Evolutionary conservation across 306 rosid genomes (phyloP).

Genomic region (Medicago truncatula): DNA sequence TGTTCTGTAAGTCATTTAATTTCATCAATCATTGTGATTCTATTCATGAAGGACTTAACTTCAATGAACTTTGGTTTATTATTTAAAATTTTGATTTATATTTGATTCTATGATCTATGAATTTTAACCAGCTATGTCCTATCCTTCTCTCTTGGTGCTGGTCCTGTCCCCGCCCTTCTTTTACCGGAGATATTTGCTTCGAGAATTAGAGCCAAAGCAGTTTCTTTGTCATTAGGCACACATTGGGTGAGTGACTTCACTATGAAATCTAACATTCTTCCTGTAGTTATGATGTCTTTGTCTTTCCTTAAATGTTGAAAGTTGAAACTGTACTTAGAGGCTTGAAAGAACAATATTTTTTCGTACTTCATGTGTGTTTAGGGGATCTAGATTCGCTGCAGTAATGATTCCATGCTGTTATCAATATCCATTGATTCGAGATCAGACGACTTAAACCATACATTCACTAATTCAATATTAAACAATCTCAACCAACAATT

Average conservation of each 20-base stretch:
- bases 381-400: not conserved
- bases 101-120: slow-evolving; percentile 35
- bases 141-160: slow-evolving; percentile 98
- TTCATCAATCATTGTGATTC: slow-evolving; percentile 10
- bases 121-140: slow-evolving; percentile 77
- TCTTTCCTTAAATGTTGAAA: slow-evolving; percentile 28
- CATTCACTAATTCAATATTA: not conserved
- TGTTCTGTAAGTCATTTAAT: slow-evolving; percentile 76
- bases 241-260: slow-evolving; percentile 83
- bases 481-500: not conserved
- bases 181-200: slow-evolving; percentile 97
- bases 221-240: slow-evolving; percentile 89
- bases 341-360: slow-evolving; percentile 1
- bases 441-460: not conserved
- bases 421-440: not conserved
- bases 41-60: not conserved
- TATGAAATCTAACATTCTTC: not conserved
- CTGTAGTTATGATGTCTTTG: slow-evolving; percentile 3
- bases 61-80: slow-evolving; percentile 7
- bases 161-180: slow-evolving; percentile 99
- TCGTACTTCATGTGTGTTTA: not conserved
- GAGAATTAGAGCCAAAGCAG: slow-evolving; percentile 96
- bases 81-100: slow-evolving; percentile 19
- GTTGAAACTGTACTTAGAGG: not conserved
- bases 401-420: not conserved